Conservation (phyloP, 139 green algal genomes). For the Haematococcus sp. region DNA sequence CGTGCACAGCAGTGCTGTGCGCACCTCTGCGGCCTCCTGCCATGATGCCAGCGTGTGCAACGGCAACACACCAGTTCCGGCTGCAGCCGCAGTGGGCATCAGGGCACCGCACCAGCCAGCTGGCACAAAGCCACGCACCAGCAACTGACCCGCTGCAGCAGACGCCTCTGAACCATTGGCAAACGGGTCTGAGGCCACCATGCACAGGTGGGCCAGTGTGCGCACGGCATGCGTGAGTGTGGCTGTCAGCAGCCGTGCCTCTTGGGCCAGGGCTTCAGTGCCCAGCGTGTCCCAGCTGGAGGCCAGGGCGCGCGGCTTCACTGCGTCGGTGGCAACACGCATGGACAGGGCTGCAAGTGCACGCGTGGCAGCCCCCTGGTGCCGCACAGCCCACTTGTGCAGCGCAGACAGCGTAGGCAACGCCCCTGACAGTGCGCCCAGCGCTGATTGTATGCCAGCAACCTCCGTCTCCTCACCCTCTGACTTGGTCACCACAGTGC, state of each 20-base stretch:
- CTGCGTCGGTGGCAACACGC: neutral
- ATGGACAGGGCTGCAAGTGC: neutral
- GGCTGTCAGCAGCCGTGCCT: neutral
- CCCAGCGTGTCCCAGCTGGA: constrained; percentile 1
- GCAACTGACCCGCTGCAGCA: neutral
- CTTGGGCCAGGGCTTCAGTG: neutral
- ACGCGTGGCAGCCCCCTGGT: neutral
- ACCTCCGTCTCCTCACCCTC: too few relatives aligned
- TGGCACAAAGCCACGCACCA: neutral
- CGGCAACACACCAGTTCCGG: neutral
- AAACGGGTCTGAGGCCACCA: neutral
- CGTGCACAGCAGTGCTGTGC: neutral
- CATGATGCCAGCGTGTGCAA: neutral
- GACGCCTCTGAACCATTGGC: neutral
- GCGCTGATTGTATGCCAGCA: too few relatives aligned
- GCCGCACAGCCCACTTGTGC: neutral
- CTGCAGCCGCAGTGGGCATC: neutral
- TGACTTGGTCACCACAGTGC: too few relatives aligned
- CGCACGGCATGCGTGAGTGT: neutral
- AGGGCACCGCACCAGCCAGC: neutral
- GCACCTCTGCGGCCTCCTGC: neutral
- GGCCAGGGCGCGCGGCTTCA: neutral
- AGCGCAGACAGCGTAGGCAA: neutral
- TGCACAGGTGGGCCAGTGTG: neutral
- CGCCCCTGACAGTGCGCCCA: too few relatives aligned